Conservation (phyloP, 2,329 filamentous ascomycete species). For the Calonectria hawksworthii region DNA sequence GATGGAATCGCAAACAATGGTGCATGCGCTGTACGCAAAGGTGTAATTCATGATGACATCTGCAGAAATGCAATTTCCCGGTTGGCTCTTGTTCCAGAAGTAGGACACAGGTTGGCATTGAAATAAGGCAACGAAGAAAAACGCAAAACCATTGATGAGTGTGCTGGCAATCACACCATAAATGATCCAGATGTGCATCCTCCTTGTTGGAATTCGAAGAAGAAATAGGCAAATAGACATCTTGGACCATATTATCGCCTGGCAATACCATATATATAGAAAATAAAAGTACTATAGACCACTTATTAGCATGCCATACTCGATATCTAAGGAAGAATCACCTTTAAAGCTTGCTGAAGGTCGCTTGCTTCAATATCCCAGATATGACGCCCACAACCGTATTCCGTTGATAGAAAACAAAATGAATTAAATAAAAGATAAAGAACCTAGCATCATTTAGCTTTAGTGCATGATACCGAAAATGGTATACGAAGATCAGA, state of each 20-base stretch:
- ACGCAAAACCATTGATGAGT: slow-evolving; percentile 39
- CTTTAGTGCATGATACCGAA: background rate
- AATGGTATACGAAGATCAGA: background rate
- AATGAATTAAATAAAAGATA: background rate
- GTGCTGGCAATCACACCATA: slow-evolving; percentile 41
- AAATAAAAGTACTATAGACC: background rate
- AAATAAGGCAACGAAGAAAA: slow-evolving; percentile 46
- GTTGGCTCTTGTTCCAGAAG: slow-evolving; percentile 42
- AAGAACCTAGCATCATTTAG: background rate
- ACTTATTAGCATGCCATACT: background rate
- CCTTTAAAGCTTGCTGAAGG: background rate
- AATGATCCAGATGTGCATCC: slow-evolving; percentile 41
- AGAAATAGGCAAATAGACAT: slow-evolving; percentile 46
- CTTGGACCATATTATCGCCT: slow-evolving; percentile 41
- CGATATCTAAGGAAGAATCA: background rate
- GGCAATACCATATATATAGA: slow-evolving; percentile 41
- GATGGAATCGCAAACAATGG: slow-evolving; percentile 60
- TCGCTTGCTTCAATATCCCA: background rate
- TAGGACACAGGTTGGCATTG: slow-evolving; percentile 44
- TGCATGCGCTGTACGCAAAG: slow-evolving; percentile 61
- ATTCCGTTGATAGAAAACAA: background rate
- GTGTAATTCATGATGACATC: slow-evolving; percentile 61
- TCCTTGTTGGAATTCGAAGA: slow-evolving; percentile 42
- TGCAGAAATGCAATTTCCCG: slow-evolving; percentile 43
- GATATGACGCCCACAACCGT: background rate